phyloP scores from a whole-genome alignment of 2,329 filamentous ascomycete genomes.

The Berkeleyomyces rouxiae region DNA sequence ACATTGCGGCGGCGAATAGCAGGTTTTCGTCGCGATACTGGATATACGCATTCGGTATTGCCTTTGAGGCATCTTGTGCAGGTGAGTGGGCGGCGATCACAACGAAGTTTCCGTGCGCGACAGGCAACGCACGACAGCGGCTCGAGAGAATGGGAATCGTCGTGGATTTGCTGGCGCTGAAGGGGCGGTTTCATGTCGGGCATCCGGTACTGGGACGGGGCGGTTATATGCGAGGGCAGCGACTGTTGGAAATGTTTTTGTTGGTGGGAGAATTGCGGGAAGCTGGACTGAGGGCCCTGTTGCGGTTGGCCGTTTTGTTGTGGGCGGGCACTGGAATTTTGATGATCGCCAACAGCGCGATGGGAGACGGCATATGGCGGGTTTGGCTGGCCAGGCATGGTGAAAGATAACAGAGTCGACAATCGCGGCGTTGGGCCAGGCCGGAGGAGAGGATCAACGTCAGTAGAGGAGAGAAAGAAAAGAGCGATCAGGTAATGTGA shows the following conservation, averaged over 20 bases:
- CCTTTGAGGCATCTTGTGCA: conserved; percentile 67
- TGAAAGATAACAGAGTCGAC: background rate
- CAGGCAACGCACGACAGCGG: conserved; percentile 69
- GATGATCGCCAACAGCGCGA: too few relatives aligned
- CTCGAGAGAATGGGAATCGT: conserved; percentile 19
- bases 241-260: background rate
- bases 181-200: background rate
- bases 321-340: background rate
- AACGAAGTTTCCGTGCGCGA: conserved; percentile 70
- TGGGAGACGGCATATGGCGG: background rate
- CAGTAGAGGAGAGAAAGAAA: conserved; percentile 3
- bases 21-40: conserved; percentile 75
- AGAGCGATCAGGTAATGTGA: background rate
- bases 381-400: background rate
- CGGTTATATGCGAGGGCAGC: background rate
- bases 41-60: conserved; percentile 67
- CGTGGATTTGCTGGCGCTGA: background rate
- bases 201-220: background rate
- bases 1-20: conserved; percentile 81
- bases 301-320: background rate
- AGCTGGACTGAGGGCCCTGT: background rate
- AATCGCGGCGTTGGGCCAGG: background rate
- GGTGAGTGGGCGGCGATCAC: conserved; percentile 62
- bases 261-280: background rate
- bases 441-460: background rate